These are phyloP conservation scores for Panus rudis DNA, from an alignment of 768 basidiomycete species.

Conservation along the genomic window DNA sequence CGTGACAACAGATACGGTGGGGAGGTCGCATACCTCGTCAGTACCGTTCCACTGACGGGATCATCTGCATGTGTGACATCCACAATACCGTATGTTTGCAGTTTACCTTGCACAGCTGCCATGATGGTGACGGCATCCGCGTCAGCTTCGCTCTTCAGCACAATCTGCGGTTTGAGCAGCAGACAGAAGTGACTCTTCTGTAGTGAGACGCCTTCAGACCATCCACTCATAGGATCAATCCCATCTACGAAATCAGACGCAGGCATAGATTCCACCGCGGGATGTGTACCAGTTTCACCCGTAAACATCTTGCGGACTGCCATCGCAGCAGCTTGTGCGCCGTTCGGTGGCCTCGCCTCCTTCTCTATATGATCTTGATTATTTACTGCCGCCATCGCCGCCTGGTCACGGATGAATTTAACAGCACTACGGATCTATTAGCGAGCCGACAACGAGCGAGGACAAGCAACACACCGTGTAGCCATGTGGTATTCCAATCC, in stretches of 20 bases:
- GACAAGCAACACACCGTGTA: slow-evolving; percentile 48
- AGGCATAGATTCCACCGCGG: slow-evolving; percentile 31
- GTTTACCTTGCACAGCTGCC: slow-evolving; percentile 72
- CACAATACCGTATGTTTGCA: slow-evolving; percentile 75
- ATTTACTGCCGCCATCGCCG: slow-evolving; percentile 37
- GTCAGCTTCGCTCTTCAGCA: slow-evolving; percentile 55
- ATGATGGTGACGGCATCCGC: slow-evolving; percentile 58
- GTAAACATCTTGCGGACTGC: slow-evolving; percentile 59
- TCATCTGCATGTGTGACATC: slow-evolving; percentile 75
- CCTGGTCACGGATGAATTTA: slow-evolving; percentile 84
- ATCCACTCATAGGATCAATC: slow-evolving; percentile 56
- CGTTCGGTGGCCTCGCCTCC: slow-evolving; percentile 28
- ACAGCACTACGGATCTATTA: slow-evolving; percentile 47
- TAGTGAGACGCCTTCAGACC: slow-evolving; percentile 64
- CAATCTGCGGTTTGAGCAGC: slow-evolving; percentile 88
- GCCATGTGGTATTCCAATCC: slow-evolving; percentile 89
- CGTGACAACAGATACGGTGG: not conserved
- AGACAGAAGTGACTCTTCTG: slow-evolving; percentile 73
- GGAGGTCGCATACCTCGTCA: slow-evolving; percentile 57
- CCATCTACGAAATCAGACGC: slow-evolving; percentile 18
- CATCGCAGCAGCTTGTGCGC: slow-evolving; percentile 61
- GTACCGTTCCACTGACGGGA: slow-evolving; percentile 76
- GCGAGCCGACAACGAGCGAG: slow-evolving; percentile 6
- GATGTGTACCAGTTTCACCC: slow-evolving; percentile 39
- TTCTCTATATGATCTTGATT: slow-evolving; percentile 19